These are phyloP conservation scores for Plenodomus lindquistii DNA, from an alignment of 2,329 filamentous ascomycete species.

Conservation along the genomic window DNA sequence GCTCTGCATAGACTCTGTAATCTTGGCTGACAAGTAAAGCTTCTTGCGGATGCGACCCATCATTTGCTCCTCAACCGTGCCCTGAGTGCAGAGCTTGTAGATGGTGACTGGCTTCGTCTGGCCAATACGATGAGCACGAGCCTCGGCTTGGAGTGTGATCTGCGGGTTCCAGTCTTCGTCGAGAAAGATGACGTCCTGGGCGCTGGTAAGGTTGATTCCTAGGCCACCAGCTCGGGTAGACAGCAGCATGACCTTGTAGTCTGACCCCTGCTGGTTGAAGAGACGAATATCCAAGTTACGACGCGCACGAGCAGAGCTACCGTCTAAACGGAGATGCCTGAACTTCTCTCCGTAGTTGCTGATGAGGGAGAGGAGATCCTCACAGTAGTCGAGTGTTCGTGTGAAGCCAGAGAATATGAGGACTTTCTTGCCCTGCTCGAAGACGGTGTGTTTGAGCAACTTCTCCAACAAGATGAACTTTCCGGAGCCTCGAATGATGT, in stretches of 20 bases:
- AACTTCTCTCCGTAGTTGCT: conserved; percentile 48
- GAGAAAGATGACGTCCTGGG: conserved; percentile 60
- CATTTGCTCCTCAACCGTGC: conserved; percentile 64
- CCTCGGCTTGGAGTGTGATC: conserved; percentile 58
- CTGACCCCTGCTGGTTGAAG: conserved; percentile 53
- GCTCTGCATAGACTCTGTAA: conserved; percentile 62
- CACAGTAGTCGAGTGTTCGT: conserved; percentile 55
- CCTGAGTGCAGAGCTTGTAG: conserved; percentile 60
- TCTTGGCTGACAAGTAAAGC: conserved; percentile 63
- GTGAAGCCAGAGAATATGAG: conserved; percentile 63
- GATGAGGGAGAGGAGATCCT: conserved; percentile 55
- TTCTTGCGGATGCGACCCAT: conserved; percentile 63
- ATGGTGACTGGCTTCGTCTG: conserved; percentile 59
- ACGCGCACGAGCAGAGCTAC: conserved; percentile 52
- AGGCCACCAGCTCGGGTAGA: conserved; percentile 61
- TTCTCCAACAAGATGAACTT: conserved; percentile 62
- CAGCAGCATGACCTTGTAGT: conserved; percentile 59
- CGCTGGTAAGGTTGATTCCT: conserved; percentile 59
- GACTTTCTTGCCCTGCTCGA: conserved; percentile 57
- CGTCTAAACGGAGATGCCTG: conserved; percentile 56
- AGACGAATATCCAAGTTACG: conserved; percentile 58
- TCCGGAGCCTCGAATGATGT: conserved; percentile 56
- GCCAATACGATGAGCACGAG: conserved; percentile 59
- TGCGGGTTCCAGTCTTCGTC: conserved; percentile 62
- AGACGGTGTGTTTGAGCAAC: conserved; percentile 53